phyloP scores from a whole-genome alignment of 208 protist species.

The Tritrichomonas foetus region DNA sequence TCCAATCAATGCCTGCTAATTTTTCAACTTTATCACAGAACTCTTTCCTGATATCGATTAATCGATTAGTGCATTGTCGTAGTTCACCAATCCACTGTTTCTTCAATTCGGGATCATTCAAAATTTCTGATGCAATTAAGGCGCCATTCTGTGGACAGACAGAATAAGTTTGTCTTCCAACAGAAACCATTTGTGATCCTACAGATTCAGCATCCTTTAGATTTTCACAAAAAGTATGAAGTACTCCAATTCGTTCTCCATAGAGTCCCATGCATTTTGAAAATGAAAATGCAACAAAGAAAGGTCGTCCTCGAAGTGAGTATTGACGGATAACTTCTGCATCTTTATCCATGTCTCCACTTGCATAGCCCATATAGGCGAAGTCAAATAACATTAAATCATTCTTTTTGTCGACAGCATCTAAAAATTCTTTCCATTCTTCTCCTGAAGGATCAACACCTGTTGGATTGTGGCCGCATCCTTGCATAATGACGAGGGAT shows the following conservation, averaged over 20 bases:
- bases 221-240: not conserved
- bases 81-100: not conserved
- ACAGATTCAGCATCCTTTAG: not conserved
- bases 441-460: constrained; percentile 85
- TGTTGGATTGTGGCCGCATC: constrained; percentile 97
- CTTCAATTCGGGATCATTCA: not conserved
- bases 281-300: constrained; percentile 16
- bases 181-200: not conserved
- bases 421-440: constrained; percentile 72
- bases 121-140: not conserved
- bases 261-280: constrained; percentile 44
- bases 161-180: not conserved
- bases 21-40: not conserved
- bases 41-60: not conserved
- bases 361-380: not conserved
- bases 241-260: constrained; percentile 39
- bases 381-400: not conserved
- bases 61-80: not conserved
- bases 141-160: constrained; percentile 6
- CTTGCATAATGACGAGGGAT: constrained; percentile 81
- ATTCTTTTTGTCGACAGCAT: not conserved
- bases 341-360: not conserved
- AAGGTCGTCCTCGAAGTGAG: not conserved
- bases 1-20: not conserved
- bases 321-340: not conserved